Percentiles rank a stretch among this genome's conserved stretches.
Evolutionary conservation across 371 early-diverging fungal species (phyloP).

Genomic region (Dentiscutata heterogama): DNA sequence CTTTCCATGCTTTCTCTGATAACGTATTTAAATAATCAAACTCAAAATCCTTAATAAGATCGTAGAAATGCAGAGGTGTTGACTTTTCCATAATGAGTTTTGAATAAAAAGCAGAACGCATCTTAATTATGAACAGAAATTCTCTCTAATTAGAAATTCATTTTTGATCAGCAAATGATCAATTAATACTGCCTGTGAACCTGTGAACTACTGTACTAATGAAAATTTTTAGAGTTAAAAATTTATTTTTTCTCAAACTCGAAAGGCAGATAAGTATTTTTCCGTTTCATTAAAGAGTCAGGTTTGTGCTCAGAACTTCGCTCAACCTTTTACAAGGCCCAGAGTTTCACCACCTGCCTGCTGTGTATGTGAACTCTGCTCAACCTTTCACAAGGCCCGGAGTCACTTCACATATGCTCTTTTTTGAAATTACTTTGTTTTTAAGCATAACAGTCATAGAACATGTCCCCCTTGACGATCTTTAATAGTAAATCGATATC

Average conservation of each 20-base stretch:
- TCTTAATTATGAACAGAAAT: background rate
- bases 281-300: background rate
- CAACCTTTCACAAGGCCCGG: background rate
- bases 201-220: background rate
- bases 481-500: too few species aligned
- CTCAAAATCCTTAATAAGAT: background rate
- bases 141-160: background rate
- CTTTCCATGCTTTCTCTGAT: constrained; percentile 25
- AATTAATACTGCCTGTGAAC: background rate
- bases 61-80: constrained; percentile 12
- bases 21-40: background rate
- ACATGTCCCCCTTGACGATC: too few species aligned
- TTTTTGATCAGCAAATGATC: background rate
- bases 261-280: too few species aligned
- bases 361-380: background rate
- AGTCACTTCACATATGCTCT: too few species aligned
- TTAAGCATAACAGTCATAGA: too few species aligned
- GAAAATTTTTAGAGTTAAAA: background rate
- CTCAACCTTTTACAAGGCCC: background rate
- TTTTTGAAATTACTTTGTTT: too few species aligned
- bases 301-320: background rate
- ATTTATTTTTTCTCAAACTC: too few species aligned
- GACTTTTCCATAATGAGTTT: background rate
- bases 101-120: too few species aligned
- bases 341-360: background rate